Evolutionary conservation across 768 basidiomycete genomes (phyloP), one percentile per base, ranked within the genome.

Genomic region (Tremella fuciformis): DNA sequence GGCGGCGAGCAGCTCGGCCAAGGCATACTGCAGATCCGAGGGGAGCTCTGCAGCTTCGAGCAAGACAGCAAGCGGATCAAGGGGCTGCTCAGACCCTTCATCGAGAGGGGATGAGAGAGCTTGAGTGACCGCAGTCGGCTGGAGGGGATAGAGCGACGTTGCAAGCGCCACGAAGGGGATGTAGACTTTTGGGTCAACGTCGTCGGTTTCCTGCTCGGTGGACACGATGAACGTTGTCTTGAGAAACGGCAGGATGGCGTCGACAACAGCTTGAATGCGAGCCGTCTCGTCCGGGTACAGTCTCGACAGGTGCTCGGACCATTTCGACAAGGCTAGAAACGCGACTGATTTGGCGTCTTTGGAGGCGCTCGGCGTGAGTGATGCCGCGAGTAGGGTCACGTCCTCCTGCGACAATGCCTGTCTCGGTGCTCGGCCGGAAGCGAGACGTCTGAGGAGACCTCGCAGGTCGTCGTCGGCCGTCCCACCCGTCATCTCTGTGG

Each of bases 1-100:
- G 64, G 88, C 87, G 7, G 85, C 83, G 18, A 93, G 78, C 4
- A 96, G 79, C 63, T 86, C 86, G 8, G 87, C 87, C 19, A 90
- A 81, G 7, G 84, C 83, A 39, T 83, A 79, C 15, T 82, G 79
- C 18, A 91, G 76, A 15, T 78, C 60, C 1, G 78, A 65, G 2
- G 82, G 79, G n/a, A 88, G 76, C 60, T 93, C 90, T 22, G 86
- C 81, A 13, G 82, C 81, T 67, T 91, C 89, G 70, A 84, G 55
- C 19, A 69, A 52, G 16, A 67, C 41, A 6, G 40, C 62, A 2
- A 74, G 53, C 1, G 62, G 25, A 55, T 71, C 67, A 6, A 40
- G 24, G 15, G 13, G n/a, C 18, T 11, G 18, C 22, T 13, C 49
- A 25, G 21, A 42, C n/a, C 40, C 29, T 1, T 11, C 24, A 2